Base-by-base conservation (phyloP, 75 land plant genomes). In the Picea sitchensis region DNA sequence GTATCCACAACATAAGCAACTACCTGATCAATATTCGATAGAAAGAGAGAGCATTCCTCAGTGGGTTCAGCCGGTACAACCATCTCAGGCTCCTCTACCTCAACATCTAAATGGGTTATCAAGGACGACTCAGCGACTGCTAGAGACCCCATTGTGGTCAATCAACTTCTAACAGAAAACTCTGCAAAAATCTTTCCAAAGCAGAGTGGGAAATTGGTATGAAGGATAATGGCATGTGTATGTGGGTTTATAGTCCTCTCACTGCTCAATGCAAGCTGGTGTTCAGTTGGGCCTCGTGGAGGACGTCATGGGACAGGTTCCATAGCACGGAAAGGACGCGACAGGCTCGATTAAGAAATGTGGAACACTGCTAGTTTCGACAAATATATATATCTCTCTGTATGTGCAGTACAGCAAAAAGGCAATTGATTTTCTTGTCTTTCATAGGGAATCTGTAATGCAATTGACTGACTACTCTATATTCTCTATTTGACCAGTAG, bases 21-120 rank as follows among this genome's bases (percentile, higher is more conserved):
- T 21, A 86, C 81, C 65, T 84, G 88, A 78, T 91, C 92, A 20
- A 88, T 86, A 79, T 91, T 91, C 30, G 91, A 82, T 20, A 91
- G 88, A 84, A 86, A 88, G 57, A 88, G 58, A 61, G 81, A 61
- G 57, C 78, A 76, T 72, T 60, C 68, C 68, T 78, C 65, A 11
- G 86, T 82, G 78, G 82, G 65, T 59, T 81, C 77, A 14, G 79
- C 73, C 20, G 91, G 87, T 1, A 38, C n/a, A 36, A 71, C 12
- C 23, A 71, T 71, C 73, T 36, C 47, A 6, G 47, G 47, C 54
- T 41, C 26, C 73, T 20, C 73, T 36, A 71, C 73, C 47, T 18
- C 5, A 44, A 71, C 73, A 67, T 67, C 71, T 38, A 67, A 34
- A 0, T 67, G 71, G 41, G 71, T 67, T 15, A 67, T 15, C 9